A percentile compares a stretch with the other conserved stretches of the same genome.
These are phyloP conservation scores for Apiospora koreana DNA, from an alignment of 2,329 filamentous ascomycete genomes.

Conservation along the genomic window DNA sequence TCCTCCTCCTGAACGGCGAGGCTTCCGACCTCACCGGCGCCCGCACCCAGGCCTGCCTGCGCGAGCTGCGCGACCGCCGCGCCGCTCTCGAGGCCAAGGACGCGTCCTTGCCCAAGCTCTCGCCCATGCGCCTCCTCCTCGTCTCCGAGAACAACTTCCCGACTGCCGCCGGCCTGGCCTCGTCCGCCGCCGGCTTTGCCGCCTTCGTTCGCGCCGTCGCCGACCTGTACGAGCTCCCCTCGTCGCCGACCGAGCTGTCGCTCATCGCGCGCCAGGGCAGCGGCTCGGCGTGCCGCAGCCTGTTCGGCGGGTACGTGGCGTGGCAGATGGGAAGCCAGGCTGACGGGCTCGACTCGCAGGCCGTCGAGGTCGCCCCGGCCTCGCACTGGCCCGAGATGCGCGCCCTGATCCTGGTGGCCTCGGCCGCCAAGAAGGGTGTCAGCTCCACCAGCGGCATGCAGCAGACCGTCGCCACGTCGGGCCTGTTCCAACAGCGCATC, in stretches of 20 bases:
- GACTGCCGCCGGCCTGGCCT: constrained; percentile 86
- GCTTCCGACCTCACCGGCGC: constrained; percentile 83
- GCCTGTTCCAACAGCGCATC: constrained; percentile 80
- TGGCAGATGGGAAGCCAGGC: constrained; percentile 78
- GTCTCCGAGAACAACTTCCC: constrained; percentile 99
- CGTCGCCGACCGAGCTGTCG: constrained; percentile 80
- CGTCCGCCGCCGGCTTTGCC: constrained; percentile 69
- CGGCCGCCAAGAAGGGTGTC: constrained; percentile 93
- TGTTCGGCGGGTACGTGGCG: constrained; percentile 95
- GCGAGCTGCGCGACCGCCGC: constrained; percentile 78
- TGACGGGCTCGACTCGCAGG: constrained; percentile 85
- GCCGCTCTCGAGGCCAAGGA: constrained; percentile 72
- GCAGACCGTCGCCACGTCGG: constrained; percentile 87
- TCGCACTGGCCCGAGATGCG: constrained; percentile 96
- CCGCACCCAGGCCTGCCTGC: constrained; percentile 92
- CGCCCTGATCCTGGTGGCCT: constrained; percentile 87
- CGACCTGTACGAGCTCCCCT: constrained; percentile 83
- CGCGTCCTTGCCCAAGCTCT: constrained; percentile 78
- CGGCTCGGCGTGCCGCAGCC: constrained; percentile 87
- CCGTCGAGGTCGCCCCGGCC: constrained; percentile 84
- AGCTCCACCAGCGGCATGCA: constrained; percentile 95
- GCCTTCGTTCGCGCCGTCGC: constrained; percentile 83
- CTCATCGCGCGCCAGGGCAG: constrained; percentile 91
- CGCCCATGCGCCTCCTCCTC: constrained; percentile 74
- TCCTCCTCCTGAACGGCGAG: constrained; percentile 81